phyloP scores from a whole-genome alignment of 768 basidiomycete species.

The Termitomyces titanicus region DNA sequence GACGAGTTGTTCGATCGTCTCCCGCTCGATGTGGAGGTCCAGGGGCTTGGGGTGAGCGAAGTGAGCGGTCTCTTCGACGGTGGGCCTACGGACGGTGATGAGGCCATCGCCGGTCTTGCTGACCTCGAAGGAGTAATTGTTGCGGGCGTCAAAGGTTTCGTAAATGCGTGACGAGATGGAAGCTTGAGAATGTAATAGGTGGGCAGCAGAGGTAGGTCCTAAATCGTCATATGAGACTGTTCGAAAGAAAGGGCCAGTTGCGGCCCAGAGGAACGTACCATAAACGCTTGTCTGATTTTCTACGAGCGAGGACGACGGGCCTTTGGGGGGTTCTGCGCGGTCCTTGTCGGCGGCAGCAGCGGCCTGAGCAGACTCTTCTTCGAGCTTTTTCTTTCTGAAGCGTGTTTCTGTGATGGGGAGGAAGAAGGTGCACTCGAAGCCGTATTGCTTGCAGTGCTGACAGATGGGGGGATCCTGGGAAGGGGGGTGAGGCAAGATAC shows the following conservation, averaged over 20 bases:
- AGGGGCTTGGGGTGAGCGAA: conserved; percentile 55
- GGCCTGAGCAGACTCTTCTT: conserved; percentile 46
- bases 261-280: conserved; percentile 35
- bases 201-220: conserved; percentile 87
- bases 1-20: conserved; percentile 75
- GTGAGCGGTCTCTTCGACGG: conserved; percentile 49
- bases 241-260: conserved; percentile 20
- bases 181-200: conserved; percentile 87
- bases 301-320: conserved; percentile 34
- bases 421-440: conserved; percentile 95
- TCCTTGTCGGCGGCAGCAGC: conserved; percentile 30
- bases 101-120: conserved; percentile 82
- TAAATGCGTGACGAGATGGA: conserved; percentile 82
- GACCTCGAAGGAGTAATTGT: conserved; percentile 88
- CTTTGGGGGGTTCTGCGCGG: conserved; percentile 30
- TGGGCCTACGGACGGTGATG: conserved; percentile 73
- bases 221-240: conserved; percentile 40
- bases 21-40: conserved; percentile 73
- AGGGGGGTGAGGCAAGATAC: neutral
- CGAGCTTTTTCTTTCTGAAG: conserved; percentile 93
- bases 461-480: conserved; percentile 69
- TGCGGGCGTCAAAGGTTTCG: conserved; percentile 82
- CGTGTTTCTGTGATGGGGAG: conserved; percentile 98
- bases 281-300: conserved; percentile 53
- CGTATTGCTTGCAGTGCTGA: conserved; percentile 93